Percentiles rank a stretch among this genome's conserved stretches.
Evolutionary conservation across 805 yeast genomes (phyloP).

Genomic region (Kluyveromyces siamensis): DNA sequence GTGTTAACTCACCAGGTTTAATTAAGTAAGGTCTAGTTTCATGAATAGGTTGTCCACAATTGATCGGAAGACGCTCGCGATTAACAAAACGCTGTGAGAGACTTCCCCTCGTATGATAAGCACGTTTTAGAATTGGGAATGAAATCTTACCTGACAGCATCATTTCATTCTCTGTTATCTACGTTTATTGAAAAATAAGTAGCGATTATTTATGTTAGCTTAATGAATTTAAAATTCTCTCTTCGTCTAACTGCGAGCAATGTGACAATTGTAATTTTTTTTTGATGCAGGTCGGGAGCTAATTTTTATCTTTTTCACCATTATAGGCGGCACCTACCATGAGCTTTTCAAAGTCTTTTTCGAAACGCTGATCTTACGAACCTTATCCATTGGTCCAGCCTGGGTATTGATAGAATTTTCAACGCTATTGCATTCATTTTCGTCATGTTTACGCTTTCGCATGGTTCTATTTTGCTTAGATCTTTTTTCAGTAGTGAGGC

Average conservation of each 20-base stretch:
- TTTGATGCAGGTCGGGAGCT: too few species aligned
- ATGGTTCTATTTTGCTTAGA: slow-evolving; percentile 12
- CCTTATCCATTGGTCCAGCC: slow-evolving; percentile 12
- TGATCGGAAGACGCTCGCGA: slow-evolving; percentile 21
- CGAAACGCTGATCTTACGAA: slow-evolving; percentile 26
- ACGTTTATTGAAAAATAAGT: neutral
- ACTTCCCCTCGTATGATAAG: neutral
- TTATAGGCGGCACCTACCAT: slow-evolving; percentile 12
- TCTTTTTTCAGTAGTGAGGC: slow-evolving; percentile 10
- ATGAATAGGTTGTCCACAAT: slow-evolving; percentile 76
- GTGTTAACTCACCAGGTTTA: slow-evolving; percentile 71
- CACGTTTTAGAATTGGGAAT: neutral
- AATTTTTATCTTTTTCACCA: neutral
- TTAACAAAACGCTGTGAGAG: slow-evolving; percentile 4
- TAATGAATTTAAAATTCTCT: too few species aligned
- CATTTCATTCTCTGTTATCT: neutral
- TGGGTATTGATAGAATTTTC: neutral
- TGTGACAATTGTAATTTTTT: neutral
- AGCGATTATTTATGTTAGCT: neutral
- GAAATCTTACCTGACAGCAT: neutral
- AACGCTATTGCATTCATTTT: slow-evolving; percentile 2
- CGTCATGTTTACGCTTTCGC: slow-evolving; percentile 15
- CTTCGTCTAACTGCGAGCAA: neutral
- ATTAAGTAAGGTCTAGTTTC: slow-evolving; percentile 79
- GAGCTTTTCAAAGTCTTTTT: slow-evolving; percentile 23